Evolutionary conservation across 768 basidiomycete species (phyloP), one percentile per base, ranked within the genome.

Genomic region (Hypsizygus marmoreus): DNA sequence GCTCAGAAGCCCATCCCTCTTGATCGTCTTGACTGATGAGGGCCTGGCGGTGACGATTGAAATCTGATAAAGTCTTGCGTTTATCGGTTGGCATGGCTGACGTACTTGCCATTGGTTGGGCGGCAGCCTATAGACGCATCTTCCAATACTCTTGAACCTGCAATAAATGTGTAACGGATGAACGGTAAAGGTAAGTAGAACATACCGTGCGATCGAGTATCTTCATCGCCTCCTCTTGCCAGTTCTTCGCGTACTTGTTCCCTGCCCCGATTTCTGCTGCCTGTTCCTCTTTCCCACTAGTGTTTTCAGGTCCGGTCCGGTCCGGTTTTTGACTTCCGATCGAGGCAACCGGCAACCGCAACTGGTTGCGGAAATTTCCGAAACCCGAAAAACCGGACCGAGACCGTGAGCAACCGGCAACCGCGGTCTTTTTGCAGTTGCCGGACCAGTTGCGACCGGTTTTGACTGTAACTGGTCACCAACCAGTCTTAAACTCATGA

Each of bases 281-380:
- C 24, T 66, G 61, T 34, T 68, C 64, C 1, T 53, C 40, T 0
- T 45, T 43, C 3, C 66, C 57, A 11, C 45, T 32, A n/a, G n/a
- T n/a, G n/a, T n/a, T n/a, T n/a, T n/a, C n/a, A n/a, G n/a, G n/a
- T n/a, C n/a, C n/a, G n/a, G n/a, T n/a, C n/a, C n/a, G n/a, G n/a
- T n/a, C n/a, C n/a, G n/a, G n/a, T n/a, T n/a, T n/a, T n/a, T n/a
- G n/a, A n/a, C n/a, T n/a, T n/a, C n/a, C n/a, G n/a, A n/a, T n/a
- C n/a, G n/a, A n/a, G n/a, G n/a, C n/a, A n/a, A n/a, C n/a, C n/a
- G n/a, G n/a, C n/a, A n/a, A n/a, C n/a, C n/a, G n/a, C n/a, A n/a
- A n/a, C n/a, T n/a, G n/a, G n/a, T n/a, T n/a, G n/a, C n/a, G n/a
- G n/a, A n/a, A n/a, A n/a, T n/a, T n/a, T n/a, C n/a, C n/a, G n/a